These are phyloP conservation scores for Pseudonitzschia delicatissima DNA, from an alignment of 108 stramenopile species.

Conservation along the genomic window DNA sequence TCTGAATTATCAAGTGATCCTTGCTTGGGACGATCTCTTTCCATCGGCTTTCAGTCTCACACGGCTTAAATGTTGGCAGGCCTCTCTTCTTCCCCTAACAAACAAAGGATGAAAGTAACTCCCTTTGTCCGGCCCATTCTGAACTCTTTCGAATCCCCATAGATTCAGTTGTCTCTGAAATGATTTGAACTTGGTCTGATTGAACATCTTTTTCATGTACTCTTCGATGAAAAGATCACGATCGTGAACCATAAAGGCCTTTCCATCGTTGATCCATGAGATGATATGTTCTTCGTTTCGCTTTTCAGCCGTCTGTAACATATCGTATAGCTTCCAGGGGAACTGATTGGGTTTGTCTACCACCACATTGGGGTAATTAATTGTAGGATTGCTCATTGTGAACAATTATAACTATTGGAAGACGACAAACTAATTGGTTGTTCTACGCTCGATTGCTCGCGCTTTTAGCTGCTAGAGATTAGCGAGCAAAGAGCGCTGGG, in stretches of 20 bases:
- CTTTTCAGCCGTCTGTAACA: conserved; percentile 14
- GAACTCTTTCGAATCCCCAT: conserved; percentile 51
- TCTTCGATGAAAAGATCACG: conserved; percentile 17
- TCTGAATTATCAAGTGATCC: not conserved
- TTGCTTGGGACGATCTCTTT: not conserved
- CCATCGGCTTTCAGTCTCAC: not conserved
- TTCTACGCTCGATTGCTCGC: too few species aligned
- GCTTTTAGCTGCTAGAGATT: too few species aligned
- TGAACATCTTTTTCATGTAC: conserved; percentile 24
- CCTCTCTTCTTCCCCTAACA: conserved; percentile 21
- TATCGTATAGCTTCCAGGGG: conserved; percentile 17
- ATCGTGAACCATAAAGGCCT: conserved; percentile 30
- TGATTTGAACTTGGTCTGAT: conserved; percentile 34
- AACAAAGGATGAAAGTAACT: conserved; percentile 56
- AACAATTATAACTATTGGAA: not conserved
- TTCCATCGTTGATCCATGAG: conserved; percentile 28
- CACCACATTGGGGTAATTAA: not conserved
- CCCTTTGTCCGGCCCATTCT: conserved; percentile 46
- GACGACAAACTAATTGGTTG: too few species aligned
- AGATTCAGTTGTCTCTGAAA: conserved; percentile 44
- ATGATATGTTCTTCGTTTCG: conserved; percentile 14
- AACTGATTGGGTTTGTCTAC: conserved; percentile 18
- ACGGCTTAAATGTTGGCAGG: conserved; percentile 8
- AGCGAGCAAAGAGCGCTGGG: too few species aligned
- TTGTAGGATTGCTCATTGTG: conserved; percentile 7